A percentile compares a stretch with the other conserved stretches of the same genome.
phyloP scores from a whole-genome alignment of 805 yeast species.

The Suhomyces faveliae region DNA sequence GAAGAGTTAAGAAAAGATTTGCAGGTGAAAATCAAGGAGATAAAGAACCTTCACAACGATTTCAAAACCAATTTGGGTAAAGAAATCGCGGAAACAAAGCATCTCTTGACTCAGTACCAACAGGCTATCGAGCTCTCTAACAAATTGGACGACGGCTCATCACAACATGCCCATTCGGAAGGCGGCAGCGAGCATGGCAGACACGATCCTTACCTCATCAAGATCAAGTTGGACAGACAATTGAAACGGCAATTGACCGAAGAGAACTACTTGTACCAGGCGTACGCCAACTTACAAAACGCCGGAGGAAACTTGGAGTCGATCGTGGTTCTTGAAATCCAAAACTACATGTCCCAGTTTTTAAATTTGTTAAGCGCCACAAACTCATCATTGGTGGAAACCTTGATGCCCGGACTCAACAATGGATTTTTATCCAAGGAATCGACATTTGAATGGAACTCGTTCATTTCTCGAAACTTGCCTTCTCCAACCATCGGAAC shows the following conservation, averaged over 20 bases:
- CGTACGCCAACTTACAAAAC: conserved; percentile 79
- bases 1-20: conserved; percentile 68
- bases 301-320: conserved; percentile 85
- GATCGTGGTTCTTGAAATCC: conserved; percentile 83
- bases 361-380: conserved; percentile 71
- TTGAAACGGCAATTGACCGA: conserved; percentile 75
- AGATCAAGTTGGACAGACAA: conserved; percentile 69
- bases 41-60: conserved; percentile 76
- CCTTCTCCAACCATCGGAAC: conserved; percentile 31
- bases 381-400: conserved; percentile 67
- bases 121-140: conserved; percentile 67
- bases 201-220: conserved; percentile 81
- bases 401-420: conserved; percentile 57
- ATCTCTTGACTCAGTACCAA: conserved; percentile 46
- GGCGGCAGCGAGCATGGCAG: conserved; percentile 39
- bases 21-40: conserved; percentile 81
- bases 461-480: conserved; percentile 68
- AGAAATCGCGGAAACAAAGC: conserved; percentile 47
- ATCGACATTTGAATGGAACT: conserved; percentile 84
- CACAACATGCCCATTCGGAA: conserved; percentile 22
- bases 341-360: conserved; percentile 72
- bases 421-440: conserved; percentile 72
- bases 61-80: conserved; percentile 72
- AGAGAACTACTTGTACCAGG: conserved; percentile 85
- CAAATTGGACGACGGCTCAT: conserved; percentile 30